These are phyloP conservation scores for Elymus sibiricus DNA, from an alignment of 176 grass and related monocot genomes.

Conservation along the genomic window DNA sequence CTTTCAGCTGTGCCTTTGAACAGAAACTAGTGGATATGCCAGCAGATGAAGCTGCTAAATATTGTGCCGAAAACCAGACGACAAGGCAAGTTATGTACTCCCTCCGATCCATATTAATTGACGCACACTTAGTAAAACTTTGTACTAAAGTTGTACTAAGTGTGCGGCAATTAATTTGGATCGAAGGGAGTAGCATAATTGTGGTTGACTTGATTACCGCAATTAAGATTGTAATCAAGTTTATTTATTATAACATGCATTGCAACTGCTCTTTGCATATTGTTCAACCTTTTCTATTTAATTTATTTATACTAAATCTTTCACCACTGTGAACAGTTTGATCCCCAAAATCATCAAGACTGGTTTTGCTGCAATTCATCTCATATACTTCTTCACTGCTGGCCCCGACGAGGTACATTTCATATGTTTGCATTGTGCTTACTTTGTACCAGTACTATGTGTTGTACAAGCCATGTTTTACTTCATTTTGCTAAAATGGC, in stretches of 20 bases:
- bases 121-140: too few relatives aligned
- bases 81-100: slow-evolving; percentile 50
- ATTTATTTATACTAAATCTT: slow-evolving; percentile 13
- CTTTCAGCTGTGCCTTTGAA: slow-evolving; percentile 90
- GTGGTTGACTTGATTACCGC: too few relatives aligned
- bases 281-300: not conserved
- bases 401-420: slow-evolving; percentile 85
- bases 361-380: slow-evolving; percentile 95
- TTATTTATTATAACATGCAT: not conserved
- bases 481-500: not conserved
- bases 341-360: slow-evolving; percentile 96
- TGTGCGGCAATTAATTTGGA: too few relatives aligned
- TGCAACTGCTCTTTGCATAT: not conserved
- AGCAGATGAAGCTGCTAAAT: slow-evolving; percentile 96
- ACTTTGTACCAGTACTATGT: not conserved
- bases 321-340: slow-evolving; percentile 48
- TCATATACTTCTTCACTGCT: slow-evolving; percentile 99
- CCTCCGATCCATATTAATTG: too few relatives aligned
- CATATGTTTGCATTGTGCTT: slow-evolving; percentile 17
- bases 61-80: slow-evolving; percentile 80
- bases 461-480: not conserved
- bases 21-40: slow-evolving; percentile 90
- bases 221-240: too few relatives aligned
- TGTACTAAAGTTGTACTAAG: too few relatives aligned
- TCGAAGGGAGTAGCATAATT: too few relatives aligned